A percentile compares a stretch with the other conserved stretches of the same genome.
phyloP scores from a whole-genome alignment of 306 rosid species.

The Oxytropis ochrocephala region DNA sequence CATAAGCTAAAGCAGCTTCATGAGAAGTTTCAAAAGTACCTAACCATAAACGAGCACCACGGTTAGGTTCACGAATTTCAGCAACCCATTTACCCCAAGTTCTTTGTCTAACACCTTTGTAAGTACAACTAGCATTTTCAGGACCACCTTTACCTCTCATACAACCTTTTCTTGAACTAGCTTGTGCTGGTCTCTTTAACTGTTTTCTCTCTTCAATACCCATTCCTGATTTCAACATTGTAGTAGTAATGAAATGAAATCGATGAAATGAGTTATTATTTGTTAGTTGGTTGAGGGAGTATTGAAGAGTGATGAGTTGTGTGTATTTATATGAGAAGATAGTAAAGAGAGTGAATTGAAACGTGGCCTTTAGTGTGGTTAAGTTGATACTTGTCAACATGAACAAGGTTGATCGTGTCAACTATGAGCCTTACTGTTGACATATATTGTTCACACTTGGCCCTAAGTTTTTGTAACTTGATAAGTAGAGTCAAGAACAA shows the following conservation, averaged over 20 bases:
- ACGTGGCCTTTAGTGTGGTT: constrained; percentile 56
- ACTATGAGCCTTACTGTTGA: constrained; percentile 38
- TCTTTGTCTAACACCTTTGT: constrained; percentile 89
- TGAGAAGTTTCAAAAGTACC: constrained; percentile 77
- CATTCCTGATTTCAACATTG: constrained; percentile 37
- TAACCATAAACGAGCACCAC: constrained; percentile 92
- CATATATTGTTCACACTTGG: constrained; percentile 65
- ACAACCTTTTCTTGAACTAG: constrained; percentile 79
- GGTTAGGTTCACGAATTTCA: constrained; percentile 89
- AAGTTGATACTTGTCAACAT: constrained; percentile 63
- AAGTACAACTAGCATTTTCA: constrained; percentile 74
- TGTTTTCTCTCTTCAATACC: constrained; percentile 25
- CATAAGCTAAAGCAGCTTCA: constrained; percentile 92
- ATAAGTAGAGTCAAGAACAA: constrained; percentile 33
- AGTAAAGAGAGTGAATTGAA: constrained; percentile 26
- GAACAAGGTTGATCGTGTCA: constrained; percentile 70
- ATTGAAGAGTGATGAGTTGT: neutral
- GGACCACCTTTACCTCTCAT: constrained; percentile 99
- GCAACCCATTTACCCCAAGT: constrained; percentile 99
- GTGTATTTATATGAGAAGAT: constrained; percentile 30
- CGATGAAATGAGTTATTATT: no score
- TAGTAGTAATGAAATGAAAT: no score
- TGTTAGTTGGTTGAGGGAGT: neutral
- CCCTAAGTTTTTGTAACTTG: constrained; percentile 32
- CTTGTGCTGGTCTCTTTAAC: constrained; percentile 44